Evolutionary conservation across 352 stramenopile species (phyloP), one percentile per base, ranked within the genome.

Genomic region (Phytophthora aleatoria): DNA sequence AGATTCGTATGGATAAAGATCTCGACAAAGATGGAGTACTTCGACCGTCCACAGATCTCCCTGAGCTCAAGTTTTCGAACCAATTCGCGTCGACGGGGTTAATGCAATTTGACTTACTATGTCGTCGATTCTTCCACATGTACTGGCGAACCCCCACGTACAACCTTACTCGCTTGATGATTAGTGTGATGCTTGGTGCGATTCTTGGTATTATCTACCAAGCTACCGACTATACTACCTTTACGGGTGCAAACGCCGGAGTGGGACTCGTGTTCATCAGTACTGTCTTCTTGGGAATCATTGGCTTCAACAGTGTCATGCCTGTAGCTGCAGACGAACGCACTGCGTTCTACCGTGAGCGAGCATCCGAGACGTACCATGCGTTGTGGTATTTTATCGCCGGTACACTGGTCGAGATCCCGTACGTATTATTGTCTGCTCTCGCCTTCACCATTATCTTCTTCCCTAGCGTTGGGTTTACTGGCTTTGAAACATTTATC

Each of bases 321-420:
- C 78, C 88, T 10, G 71, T 97, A 3, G 82, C 93, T 24, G 73
- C 87, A 49, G 79, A 84, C 9, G 89, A 98, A 52, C 79, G 94
- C 36, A 91, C 92, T 24, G 86, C 92, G 13, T 57, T 96, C 68
- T 98, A 98, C 78, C 79, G 93, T 6, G 94, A 98, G 67, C 90
- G 95, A 27, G 83, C 88, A 13, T 83, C 90, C 15, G 67, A 94
- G 64, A 98, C 96, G 60, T 99, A 99, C 64, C 81, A 89, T 45
- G 69, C 87, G 28, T 59, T 84, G 2, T 87, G 90, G 64, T 95
- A 98, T 60, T 86, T 85, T 26, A 61, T 97, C 8, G 83, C 87
- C 3, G 85, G 83, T 35, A 92, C 79, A 7, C 27, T 98, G 36
- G 76, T 81, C 5, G 94, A 98, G 77, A 82, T 88, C 38, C 79